Evolutionary conservation across 148 eudicot genomes (phyloP).

Genomic region (Gaultheria prostrata): DNA sequence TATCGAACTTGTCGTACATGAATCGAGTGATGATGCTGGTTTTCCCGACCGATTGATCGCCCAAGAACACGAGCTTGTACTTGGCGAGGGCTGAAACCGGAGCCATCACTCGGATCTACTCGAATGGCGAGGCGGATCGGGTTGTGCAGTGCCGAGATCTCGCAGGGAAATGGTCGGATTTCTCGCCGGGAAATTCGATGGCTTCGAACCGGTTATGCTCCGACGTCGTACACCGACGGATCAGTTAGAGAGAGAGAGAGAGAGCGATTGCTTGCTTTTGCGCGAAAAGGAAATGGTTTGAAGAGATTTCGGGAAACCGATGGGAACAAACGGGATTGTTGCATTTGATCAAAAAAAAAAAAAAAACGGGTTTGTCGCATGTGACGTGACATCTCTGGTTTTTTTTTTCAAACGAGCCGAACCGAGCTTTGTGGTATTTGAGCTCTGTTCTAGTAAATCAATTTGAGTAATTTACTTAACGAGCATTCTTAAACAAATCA

Average conservation of each 20-base stretch:
- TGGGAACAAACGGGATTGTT: not conserved
- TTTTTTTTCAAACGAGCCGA: too few relatives aligned
- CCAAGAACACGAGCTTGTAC: constrained; percentile 71
- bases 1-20: constrained; percentile 78
- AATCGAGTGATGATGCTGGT: constrained; percentile 84
- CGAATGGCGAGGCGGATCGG: not conserved
- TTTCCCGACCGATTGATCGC: constrained; percentile 85
- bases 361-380: not conserved
- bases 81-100: constrained; percentile 71
- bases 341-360: too few relatives aligned
- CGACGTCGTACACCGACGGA: not conserved
- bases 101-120: constrained; percentile 33
- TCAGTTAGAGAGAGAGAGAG: too few relatives aligned
- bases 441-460: too few relatives aligned
- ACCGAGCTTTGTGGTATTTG: too few relatives aligned
- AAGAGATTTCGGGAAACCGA: not conserved
- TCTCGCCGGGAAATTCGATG: not conserved
- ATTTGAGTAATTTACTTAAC: too few relatives aligned
- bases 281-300: not conserved
- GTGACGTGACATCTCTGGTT: too few relatives aligned
- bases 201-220: not conserved
- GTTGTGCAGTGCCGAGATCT: not conserved
- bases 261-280: not conserved
- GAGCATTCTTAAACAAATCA: too few relatives aligned
- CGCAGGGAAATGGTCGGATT: not conserved